These are phyloP conservation scores for Xerocomus potaroensis DNA, from an alignment of 768 basidiomycete species.

Conservation along the genomic window DNA sequence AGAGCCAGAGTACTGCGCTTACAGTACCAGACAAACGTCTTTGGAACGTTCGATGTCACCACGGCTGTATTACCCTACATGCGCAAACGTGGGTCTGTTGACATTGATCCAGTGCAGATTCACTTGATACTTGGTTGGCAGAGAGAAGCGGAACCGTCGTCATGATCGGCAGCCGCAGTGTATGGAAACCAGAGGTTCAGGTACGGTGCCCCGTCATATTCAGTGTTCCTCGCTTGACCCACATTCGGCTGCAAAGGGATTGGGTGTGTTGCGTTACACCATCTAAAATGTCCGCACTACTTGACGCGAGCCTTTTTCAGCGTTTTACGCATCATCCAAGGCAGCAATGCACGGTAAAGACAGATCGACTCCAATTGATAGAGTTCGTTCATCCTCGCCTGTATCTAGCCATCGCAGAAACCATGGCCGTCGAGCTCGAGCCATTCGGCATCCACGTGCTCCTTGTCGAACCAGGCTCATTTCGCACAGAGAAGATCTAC, in stretches of 20 bases:
- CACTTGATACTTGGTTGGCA: neutral
- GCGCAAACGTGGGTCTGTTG: slow-evolving; percentile 28
- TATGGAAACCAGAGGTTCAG: slow-evolving; percentile 44
- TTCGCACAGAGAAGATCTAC: slow-evolving; percentile 58
- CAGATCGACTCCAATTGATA: neutral
- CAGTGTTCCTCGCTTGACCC: neutral
- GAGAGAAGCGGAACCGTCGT: slow-evolving; percentile 43
- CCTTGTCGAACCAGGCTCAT: slow-evolving; percentile 55
- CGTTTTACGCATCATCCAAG: slow-evolving; percentile 52
- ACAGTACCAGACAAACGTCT: slow-evolving; percentile 39
- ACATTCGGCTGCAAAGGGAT: slow-evolving; percentile 7
- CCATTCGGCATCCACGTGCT: slow-evolving; percentile 54
- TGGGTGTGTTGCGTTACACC: slow-evolving; percentile 20
- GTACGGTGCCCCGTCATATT: slow-evolving; percentile 12
- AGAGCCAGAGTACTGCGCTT: slow-evolving; percentile 33
- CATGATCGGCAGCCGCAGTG: slow-evolving; percentile 52
- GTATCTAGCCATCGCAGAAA: slow-evolving; percentile 49
- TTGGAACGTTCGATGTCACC: slow-evolving; percentile 45
- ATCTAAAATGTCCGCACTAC: neutral
- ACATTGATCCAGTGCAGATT: neutral
- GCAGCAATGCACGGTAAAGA: slow-evolving; percentile 55
- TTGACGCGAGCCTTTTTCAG: slow-evolving; percentile 17
- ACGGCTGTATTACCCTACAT: slow-evolving; percentile 49
- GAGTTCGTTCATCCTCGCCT: neutral
- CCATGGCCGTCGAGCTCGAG: slow-evolving; percentile 49